Conservation (phyloP, 495 filamentous ascomycete species). For the Neurospora cerealis region DNA sequence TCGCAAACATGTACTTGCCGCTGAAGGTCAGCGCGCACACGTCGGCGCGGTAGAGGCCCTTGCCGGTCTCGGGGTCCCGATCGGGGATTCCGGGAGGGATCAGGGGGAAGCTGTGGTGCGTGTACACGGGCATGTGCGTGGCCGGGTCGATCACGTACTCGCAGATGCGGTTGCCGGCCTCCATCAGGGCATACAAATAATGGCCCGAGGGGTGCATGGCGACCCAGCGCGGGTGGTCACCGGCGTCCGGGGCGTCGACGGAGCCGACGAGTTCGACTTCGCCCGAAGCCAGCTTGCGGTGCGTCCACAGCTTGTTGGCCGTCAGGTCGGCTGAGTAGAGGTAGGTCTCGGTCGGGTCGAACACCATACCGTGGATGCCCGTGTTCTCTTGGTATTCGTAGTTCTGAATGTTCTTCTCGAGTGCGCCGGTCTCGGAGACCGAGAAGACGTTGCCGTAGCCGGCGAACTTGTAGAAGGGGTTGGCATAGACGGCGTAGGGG, state of each 20-base stretch:
- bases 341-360: conserved; percentile 73
- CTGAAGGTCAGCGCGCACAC: conserved; percentile 59
- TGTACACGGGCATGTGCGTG: conserved; percentile 74
- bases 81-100: conserved; percentile 56
- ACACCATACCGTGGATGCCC: conserved; percentile 83
- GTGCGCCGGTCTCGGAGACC: conserved; percentile 48
- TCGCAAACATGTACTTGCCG: conserved; percentile 66
- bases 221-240: conserved; percentile 77
- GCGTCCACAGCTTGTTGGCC: conserved; percentile 80
- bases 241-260: conserved; percentile 56
- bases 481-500: conserved; percentile 73
- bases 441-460: conserved; percentile 72
- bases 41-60: conserved; percentile 62
- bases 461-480: conserved; percentile 79
- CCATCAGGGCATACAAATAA: conserved; percentile 78
- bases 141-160: conserved; percentile 70
- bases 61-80: conserved; percentile 30
- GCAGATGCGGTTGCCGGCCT: conserved; percentile 68
- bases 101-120: conserved; percentile 62
- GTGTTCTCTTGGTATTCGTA: conserved; percentile 64
- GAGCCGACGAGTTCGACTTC: conserved; percentile 56
- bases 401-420: conserved; percentile 65
- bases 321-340: conserved; percentile 78
- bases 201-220: conserved; percentile 65
- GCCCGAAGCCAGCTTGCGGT: conserved; percentile 58